Evolutionary conservation across 2,329 filamentous ascomycete genomes (phyloP).

Genomic region (Trichoderma aggressivum): DNA sequence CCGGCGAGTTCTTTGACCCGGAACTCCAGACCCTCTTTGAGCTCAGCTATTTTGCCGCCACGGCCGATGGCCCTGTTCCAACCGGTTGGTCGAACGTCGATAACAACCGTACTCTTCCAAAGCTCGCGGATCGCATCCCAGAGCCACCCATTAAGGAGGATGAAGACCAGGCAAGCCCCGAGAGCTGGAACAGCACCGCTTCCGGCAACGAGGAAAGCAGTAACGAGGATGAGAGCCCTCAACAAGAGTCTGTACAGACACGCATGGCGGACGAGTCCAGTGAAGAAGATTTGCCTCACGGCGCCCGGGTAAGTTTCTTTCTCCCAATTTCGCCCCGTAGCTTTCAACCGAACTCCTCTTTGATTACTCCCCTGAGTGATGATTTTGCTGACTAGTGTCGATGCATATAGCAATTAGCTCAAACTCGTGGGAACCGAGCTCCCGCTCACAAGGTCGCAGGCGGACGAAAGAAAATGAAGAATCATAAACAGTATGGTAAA

Average conservation of each 20-base stretch:
- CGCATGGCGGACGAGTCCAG: constrained; percentile 59
- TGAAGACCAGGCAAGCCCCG: constrained; percentile 49
- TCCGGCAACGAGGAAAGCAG: constrained; percentile 52
- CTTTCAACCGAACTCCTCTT: not conserved
- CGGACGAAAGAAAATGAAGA: constrained; percentile 48
- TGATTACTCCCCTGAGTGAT: not conserved
- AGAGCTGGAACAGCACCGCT: constrained; percentile 44
- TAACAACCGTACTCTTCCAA: constrained; percentile 56
- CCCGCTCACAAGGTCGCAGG: constrained; percentile 28
- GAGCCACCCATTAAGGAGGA: constrained; percentile 38
- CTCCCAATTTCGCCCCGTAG: not conserved
- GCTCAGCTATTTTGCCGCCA: constrained; percentile 61
- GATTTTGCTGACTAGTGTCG: not conserved
- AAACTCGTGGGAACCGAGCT: constrained; percentile 21
- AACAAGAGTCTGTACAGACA: constrained; percentile 38
- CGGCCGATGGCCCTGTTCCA: constrained; percentile 57
- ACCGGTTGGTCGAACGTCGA: constrained; percentile 66
- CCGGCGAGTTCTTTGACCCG: constrained; percentile 56
- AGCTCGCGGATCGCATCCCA: constrained; percentile 45
- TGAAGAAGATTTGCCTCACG: constrained; percentile 41
- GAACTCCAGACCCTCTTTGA: constrained; percentile 72
- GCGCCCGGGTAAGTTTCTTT: constrained; percentile 27
- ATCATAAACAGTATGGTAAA: constrained; percentile 45
- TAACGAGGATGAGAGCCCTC: constrained; percentile 47
- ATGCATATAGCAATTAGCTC: constrained; percentile 13